These are phyloP conservation scores for Suillus hirtellus DNA, from an alignment of 768 basidiomycete genomes.

Conservation along the genomic window DNA sequence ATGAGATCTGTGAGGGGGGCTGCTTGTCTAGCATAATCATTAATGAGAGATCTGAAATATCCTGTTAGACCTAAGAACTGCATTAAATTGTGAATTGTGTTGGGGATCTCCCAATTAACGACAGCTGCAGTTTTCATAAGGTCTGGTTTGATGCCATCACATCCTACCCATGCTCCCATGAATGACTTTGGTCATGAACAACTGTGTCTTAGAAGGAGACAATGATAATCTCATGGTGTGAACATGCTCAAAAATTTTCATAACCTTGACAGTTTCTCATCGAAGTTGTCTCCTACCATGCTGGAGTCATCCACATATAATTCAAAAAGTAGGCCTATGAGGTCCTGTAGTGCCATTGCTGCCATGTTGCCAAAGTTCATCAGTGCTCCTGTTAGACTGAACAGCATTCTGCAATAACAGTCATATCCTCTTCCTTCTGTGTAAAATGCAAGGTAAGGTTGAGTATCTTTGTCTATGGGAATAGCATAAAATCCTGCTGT, in stretches of 20 bases:
- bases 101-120: conserved; percentile 35
- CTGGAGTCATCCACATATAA: too few species aligned
- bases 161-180: conserved; percentile 34
- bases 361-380: too few species aligned
- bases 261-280: too few species aligned
- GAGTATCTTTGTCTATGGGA: too few species aligned
- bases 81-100: conserved; percentile 27
- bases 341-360: accelerated
- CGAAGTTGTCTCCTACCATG: too few species aligned
- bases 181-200: conserved; percentile 31
- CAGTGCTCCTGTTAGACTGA: too few species aligned
- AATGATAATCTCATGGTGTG: not conserved
- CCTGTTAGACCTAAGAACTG: conserved; percentile 38
- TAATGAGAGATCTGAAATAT: conserved; percentile 36
- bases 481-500: too few species aligned
- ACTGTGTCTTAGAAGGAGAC: not conserved
- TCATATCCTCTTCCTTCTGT: too few species aligned
- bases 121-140: conserved; percentile 39
- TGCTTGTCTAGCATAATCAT: conserved; percentile 35
- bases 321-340: too few species aligned
- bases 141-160: conserved; percentile 36
- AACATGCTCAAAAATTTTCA: too few species aligned
- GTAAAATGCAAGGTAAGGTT: too few species aligned
- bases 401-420: too few species aligned
- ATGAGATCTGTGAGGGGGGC: conserved; percentile 33